Percentiles rank a stretch among this genome's conserved stretches.
Conservation (phyloP, 2,329 filamentous ascomycete species). For the Teratosphaeria gauchensis region DNA sequence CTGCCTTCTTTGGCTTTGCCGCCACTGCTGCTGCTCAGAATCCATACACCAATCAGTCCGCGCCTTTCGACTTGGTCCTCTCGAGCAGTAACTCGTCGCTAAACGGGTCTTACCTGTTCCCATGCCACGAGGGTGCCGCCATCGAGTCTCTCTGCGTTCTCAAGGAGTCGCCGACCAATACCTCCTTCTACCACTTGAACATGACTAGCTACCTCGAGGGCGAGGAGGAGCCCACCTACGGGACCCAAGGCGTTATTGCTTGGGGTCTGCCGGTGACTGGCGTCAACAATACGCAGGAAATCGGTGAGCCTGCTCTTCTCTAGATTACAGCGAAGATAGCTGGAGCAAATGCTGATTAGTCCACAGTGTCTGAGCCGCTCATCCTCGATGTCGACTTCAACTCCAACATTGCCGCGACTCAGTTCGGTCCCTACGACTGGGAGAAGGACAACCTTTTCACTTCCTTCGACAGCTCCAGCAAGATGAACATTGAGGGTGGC, state of each 20-base stretch:
- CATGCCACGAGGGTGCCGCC: not conserved
- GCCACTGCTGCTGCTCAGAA: not conserved
- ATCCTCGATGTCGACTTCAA: not conserved
- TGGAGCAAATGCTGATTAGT: not conserved
- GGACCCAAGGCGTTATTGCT: not conserved
- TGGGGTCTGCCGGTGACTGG: not conserved
- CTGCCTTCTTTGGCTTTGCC: not conserved
- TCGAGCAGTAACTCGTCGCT: not conserved
- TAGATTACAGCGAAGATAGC: not conserved
- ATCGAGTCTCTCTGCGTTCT: not conserved
- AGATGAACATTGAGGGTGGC: not conserved
- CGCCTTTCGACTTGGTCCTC: not conserved
- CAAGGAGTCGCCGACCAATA: not conserved
- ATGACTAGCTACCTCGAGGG: not conserved
- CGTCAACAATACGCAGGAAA: not conserved
- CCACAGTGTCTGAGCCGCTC: not conserved
- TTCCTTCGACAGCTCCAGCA: not conserved
- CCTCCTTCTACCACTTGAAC: not conserved
- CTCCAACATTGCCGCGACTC: not conserved
- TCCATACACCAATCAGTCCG: not conserved
- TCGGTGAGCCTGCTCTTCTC: not conserved
- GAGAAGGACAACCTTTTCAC: not conserved
- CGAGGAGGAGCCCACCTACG: not conserved
- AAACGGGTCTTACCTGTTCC: not conserved
- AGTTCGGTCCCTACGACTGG: not conserved